phyloP scores from a whole-genome alignment of 345 rosid species.

The Pseudoturritis turrita region DNA sequence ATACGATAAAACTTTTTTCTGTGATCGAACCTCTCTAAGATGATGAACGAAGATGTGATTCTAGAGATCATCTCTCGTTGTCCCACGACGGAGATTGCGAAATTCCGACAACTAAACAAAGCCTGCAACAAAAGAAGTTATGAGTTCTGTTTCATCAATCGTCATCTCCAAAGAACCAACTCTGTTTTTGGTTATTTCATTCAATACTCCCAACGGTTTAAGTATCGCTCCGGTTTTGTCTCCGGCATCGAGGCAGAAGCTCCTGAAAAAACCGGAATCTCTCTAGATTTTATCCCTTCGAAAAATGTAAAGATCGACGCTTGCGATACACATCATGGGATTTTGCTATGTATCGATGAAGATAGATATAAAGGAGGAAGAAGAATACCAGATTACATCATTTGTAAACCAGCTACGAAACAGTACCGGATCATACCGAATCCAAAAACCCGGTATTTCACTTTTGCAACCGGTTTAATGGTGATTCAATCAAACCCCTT shows the following conservation, averaged over 20 bases:
- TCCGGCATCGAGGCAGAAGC: background rate
- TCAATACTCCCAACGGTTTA: background rate
- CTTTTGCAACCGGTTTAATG: background rate
- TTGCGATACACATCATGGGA: constrained; percentile 11
- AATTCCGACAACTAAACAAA: constrained; percentile 4
- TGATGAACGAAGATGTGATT: background rate
- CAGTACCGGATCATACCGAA: constrained; percentile 17
- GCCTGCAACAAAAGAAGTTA: constrained; percentile 3
- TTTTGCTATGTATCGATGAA: background rate
- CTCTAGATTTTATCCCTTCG: constrained; percentile 4
- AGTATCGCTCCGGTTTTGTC: background rate
- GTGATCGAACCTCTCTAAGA: background rate
- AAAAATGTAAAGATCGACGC: background rate
- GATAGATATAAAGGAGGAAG: background rate
- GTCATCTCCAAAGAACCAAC: background rate
- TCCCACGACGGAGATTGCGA: background rate
- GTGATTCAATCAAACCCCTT: background rate
- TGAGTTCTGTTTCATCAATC: background rate
- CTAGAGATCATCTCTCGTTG: constrained; percentile 6
- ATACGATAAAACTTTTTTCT: background rate
- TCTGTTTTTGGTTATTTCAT: background rate
- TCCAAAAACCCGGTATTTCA: constrained; percentile 7
- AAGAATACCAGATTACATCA: background rate
- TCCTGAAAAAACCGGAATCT: background rate
- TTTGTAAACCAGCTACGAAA: constrained; percentile 23